Conservation (phyloP, 176 grass and related monocot genomes). For the Zizania latifolia region DNA sequence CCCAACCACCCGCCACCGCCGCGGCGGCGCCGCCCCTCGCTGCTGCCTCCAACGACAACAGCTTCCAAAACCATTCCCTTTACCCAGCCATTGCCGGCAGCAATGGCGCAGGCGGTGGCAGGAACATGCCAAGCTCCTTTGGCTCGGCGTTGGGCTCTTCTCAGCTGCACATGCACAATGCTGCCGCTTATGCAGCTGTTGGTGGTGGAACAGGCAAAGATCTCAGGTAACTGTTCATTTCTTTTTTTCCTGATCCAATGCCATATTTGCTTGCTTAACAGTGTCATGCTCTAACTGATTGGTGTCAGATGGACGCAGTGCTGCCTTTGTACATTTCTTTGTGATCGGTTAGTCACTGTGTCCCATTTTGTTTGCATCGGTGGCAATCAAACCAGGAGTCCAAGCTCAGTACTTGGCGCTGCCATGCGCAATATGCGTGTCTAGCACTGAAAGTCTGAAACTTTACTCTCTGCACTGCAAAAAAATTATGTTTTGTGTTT, state of each 20-base stretch:
- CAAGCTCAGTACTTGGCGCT: conserved; percentile 16
- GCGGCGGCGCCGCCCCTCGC: conserved; percentile 4
- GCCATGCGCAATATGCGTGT: conserved; percentile 20
- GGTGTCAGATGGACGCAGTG: not conserved
- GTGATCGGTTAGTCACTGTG: not conserved
- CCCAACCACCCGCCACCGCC: conserved; percentile 14
- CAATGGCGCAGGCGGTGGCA: conserved; percentile 24
- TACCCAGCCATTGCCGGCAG: conserved; percentile 36
- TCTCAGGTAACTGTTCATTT: too few species aligned
- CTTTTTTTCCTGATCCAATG: not conserved
- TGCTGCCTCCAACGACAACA: not conserved
- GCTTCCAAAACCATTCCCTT: conserved; percentile 45
- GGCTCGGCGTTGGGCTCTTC: conserved; percentile 30
- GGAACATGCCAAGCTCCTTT: conserved; percentile 26
- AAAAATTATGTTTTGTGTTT: conserved; percentile 16
- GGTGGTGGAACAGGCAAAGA: too few species aligned
- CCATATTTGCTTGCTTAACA: not conserved
- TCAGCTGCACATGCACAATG: conserved; percentile 41
- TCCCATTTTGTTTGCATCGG: conserved; percentile 1
- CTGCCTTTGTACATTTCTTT: not conserved
- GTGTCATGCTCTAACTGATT: conserved; percentile 10
- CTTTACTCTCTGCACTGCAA: conserved; percentile 19
- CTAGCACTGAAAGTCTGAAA: not conserved
- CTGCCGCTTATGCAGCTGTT: not conserved
- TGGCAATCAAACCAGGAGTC: conserved; percentile 7